These are phyloP conservation scores for Phytomonas sp. DNA, from an alignment of 208 protist genomes.

Conservation along the genomic window DNA sequence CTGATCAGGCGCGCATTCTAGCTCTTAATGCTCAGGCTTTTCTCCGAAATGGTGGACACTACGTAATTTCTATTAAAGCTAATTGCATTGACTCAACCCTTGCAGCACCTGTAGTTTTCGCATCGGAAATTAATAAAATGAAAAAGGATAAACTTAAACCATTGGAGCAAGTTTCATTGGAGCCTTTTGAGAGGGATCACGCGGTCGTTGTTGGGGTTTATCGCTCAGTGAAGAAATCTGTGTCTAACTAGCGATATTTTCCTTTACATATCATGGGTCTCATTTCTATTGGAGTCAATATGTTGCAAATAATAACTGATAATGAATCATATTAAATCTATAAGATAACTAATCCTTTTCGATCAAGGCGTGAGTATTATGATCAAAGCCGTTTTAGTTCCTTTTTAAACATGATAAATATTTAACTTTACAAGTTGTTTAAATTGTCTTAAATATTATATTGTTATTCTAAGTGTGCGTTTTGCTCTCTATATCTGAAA, in stretches of 20 bases:
- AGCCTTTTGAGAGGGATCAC: conserved; percentile 99
- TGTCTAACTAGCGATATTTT: conserved; percentile 5
- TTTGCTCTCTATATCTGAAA: conserved; percentile 7
- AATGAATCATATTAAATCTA: not conserved
- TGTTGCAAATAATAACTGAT: conserved; percentile 7
- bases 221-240: conserved; percentile 67
- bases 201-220: conserved; percentile 95
- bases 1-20: conserved; percentile 99
- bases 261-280: conserved; percentile 2
- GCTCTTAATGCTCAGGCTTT: conserved; percentile 98
- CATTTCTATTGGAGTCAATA: not conserved
- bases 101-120: conserved; percentile 96
- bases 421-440: not conserved
- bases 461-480: conserved; percentile 1
- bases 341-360: not conserved
- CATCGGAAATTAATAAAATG: conserved; percentile 95
- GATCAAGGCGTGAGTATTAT: conserved; percentile 1
- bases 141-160: conserved; percentile 97
- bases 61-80: conserved; percentile 99
- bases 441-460: not conserved
- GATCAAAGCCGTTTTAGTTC: conserved; percentile 2
- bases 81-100: conserved; percentile 99
- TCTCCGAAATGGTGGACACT: conserved; percentile 99
- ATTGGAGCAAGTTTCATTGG: conserved; percentile 96
- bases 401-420: not conserved